Evolutionary conservation across 257 asterid species (phyloP).

Genomic region (Henckelia pumila): DNA sequence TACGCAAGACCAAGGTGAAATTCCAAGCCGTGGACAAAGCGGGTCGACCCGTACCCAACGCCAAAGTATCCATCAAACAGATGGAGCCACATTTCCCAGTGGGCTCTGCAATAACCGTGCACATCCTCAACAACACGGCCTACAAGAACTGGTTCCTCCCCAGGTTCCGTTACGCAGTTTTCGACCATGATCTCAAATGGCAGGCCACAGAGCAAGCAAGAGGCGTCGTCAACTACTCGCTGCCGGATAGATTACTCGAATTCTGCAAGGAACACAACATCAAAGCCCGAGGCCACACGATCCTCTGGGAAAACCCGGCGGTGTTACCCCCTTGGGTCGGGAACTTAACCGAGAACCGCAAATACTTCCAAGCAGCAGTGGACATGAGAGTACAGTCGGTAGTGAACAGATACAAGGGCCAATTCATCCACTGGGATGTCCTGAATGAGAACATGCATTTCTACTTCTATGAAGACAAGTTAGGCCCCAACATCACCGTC

Average conservation of each 20-base stretch:
- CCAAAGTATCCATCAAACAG: slow-evolving; percentile 28
- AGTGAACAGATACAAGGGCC: slow-evolving; percentile 23
- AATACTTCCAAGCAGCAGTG: background rate
- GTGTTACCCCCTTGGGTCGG: slow-evolving; percentile 18
- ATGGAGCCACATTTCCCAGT: slow-evolving; percentile 24
- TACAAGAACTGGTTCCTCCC: slow-evolving; percentile 28
- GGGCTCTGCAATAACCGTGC: slow-evolving; percentile 22
- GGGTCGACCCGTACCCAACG: slow-evolving; percentile 24
- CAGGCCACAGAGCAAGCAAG: background rate
- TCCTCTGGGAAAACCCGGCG: slow-evolving; percentile 25
- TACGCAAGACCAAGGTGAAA: slow-evolving; percentile 31
- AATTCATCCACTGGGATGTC: slow-evolving; percentile 41
- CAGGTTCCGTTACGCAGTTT: slow-evolving; percentile 32
- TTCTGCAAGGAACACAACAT: slow-evolving; percentile 17
- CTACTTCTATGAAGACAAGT: background rate
- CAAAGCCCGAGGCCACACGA: slow-evolving; percentile 34
- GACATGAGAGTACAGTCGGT: slow-evolving; percentile 14
- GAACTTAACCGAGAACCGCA: background rate
- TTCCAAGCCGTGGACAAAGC: slow-evolving; percentile 23
- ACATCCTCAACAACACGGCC: slow-evolving; percentile 12
- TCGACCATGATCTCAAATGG: slow-evolving; percentile 36
- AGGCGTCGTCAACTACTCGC: slow-evolving; percentile 14
- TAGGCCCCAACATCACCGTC: slow-evolving; percentile 13
- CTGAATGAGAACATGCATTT: slow-evolving; percentile 36
- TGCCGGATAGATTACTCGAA: slow-evolving; percentile 27